Evolutionary conservation across 2,329 filamentous ascomycete species (phyloP).

Genomic region (Penicillium sp.): DNA sequence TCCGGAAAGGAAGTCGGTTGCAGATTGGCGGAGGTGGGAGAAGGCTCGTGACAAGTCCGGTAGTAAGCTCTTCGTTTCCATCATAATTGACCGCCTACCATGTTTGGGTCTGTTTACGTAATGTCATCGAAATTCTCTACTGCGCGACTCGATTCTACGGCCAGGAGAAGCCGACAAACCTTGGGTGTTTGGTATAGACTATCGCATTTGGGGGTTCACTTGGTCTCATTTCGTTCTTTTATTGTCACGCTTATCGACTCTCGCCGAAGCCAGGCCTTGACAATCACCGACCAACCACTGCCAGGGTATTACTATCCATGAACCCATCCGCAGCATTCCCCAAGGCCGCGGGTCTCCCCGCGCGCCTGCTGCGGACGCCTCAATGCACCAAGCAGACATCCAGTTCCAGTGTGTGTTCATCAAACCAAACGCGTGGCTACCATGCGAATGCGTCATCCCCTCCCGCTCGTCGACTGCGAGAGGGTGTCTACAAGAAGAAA

Average conservation of each 20-base stretch:
- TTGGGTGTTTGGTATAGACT: slow-evolving; percentile 7
- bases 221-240: slow-evolving; percentile 1
- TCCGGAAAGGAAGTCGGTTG: not conserved
- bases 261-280: slow-evolving; percentile 4
- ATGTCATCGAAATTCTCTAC: slow-evolving; percentile 3
- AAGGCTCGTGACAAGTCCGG: slow-evolving; percentile 13
- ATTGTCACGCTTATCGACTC: not conserved
- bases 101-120: not conserved
- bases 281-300: slow-evolving; percentile 11
- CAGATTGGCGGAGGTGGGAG: not conserved
- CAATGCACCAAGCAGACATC: slow-evolving; percentile 36
- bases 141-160: slow-evolving; percentile 4
- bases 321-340: slow-evolving; percentile 39
- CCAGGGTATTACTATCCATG: slow-evolving; percentile 29
- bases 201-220: slow-evolving; percentile 5
- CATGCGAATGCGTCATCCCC: slow-evolving; percentile 28
- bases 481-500: slow-evolving; percentile 24
- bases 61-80: slow-evolving; percentile 25
- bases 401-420: slow-evolving; percentile 24
- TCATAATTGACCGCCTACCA: slow-evolving; percentile 1
- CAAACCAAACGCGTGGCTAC: slow-evolving; percentile 35
- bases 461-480: slow-evolving; percentile 24
- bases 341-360: slow-evolving; percentile 40
- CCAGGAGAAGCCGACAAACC: slow-evolving; percentile 14
- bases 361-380: slow-evolving; percentile 39